Conservation (phyloP, 306 rosid genomes). For the Aeschynomene evenia region DNA sequence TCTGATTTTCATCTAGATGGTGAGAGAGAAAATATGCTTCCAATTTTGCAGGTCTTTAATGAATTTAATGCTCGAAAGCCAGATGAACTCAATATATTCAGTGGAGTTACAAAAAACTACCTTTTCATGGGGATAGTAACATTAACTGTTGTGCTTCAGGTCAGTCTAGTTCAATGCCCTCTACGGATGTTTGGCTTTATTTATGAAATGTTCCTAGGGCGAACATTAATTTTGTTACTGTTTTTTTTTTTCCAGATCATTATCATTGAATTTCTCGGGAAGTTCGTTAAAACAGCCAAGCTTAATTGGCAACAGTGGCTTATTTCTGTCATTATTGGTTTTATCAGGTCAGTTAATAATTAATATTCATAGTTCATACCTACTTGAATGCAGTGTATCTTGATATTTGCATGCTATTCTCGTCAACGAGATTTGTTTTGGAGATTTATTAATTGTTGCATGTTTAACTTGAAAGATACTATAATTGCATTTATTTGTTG, state of each 20-base stretch:
- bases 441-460: background rate
- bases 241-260: conserved; percentile 49
- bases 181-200: background rate
- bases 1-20: conserved; percentile 1
- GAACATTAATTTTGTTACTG: background rate
- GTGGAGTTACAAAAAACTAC: conserved; percentile 65
- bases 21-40: conserved; percentile 17
- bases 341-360: conserved; percentile 60
- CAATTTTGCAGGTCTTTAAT: conserved; percentile 63
- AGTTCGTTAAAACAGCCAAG: conserved; percentile 61
- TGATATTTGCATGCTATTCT: background rate
- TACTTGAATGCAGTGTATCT: conserved; percentile 4
- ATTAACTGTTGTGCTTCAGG: conserved; percentile 78
- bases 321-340: conserved; percentile 61
- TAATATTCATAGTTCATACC: no score
- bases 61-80: conserved; percentile 96
- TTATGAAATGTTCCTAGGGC: background rate
- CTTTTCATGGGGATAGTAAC: conserved; percentile 79
- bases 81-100: conserved; percentile 70
- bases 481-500: background rate
- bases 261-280: conserved; percentile 76
- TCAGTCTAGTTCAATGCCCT: conserved; percentile 26
- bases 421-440: no score
- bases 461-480: background rate
- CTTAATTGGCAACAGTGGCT: conserved; percentile 83